A percentile compares a stretch with the other conserved stretches of the same genome.
These are phyloP conservation scores for Diplodia mutila DNA, from an alignment of 2,329 filamentous ascomycete species.

Conservation along the genomic window DNA sequence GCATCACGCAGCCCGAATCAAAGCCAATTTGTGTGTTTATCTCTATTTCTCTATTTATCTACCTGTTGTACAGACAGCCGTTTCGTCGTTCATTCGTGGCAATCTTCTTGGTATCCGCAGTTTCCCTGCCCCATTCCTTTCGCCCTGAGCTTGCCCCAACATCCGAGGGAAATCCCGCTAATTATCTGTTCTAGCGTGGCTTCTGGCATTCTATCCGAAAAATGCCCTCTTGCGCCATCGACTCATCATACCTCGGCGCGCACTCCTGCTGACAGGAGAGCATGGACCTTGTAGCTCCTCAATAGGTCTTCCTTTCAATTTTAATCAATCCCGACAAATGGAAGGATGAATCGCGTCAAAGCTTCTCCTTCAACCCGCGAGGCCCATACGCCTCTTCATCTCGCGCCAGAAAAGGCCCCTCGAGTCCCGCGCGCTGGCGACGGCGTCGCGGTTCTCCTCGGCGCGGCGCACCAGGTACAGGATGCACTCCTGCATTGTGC, in stretches of 20 bases:
- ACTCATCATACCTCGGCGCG: neutral
- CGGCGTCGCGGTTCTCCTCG: constrained; percentile 55
- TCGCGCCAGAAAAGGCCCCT: constrained; percentile 23
- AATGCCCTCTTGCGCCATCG: neutral
- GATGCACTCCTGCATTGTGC: constrained; percentile 71
- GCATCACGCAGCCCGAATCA: no score
- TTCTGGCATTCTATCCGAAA: neutral
- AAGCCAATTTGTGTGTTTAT: neutral
- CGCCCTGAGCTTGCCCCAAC: neutral
- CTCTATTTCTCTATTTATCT: neutral
- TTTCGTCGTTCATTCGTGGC: neutral
- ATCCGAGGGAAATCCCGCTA: neutral
- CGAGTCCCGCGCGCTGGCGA: constrained; percentile 15
- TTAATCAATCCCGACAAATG: neutral
- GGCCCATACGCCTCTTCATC: constrained; percentile 23
- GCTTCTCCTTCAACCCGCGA: constrained; percentile 9
- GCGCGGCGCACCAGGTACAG: constrained; percentile 67
- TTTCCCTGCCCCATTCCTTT: neutral
- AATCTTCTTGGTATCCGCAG: neutral
- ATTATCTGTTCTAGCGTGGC: neutral
- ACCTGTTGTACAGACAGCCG: neutral
- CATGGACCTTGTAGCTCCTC: neutral
- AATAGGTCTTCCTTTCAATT: neutral
- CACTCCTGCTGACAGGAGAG: neutral
- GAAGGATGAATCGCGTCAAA: neutral